Conservation (phyloP, 768 basidiomycete genomes). For the Neoboletus magnificus region DNA sequence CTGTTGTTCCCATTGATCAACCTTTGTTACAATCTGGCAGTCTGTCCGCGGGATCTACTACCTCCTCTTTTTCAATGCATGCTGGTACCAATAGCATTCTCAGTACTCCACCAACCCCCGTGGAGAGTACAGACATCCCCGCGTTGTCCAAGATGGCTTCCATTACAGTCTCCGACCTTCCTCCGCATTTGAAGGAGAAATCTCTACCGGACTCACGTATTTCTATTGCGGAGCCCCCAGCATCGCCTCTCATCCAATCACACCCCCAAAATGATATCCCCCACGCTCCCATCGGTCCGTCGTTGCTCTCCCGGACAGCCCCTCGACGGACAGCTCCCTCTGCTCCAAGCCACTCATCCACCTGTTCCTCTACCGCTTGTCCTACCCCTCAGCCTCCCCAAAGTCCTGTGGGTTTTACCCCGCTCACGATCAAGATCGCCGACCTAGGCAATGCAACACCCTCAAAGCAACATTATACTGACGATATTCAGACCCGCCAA, state of each 20-base stretch:
- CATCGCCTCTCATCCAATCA: slow-evolving; percentile 27
- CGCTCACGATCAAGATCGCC: slow-evolving; percentile 87
- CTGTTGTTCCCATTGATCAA: slow-evolving; percentile 1
- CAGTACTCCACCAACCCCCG: slow-evolving; percentile 58
- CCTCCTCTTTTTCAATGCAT: slow-evolving; percentile 48
- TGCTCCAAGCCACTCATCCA: slow-evolving; percentile 18
- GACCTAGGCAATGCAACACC: slow-evolving; percentile 94
- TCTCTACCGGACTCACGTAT: background rate
- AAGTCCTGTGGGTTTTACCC: slow-evolving; percentile 27
- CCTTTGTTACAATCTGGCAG: slow-evolving; percentile 35
- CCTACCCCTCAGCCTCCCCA: slow-evolving; percentile 25
- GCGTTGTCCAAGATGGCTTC: slow-evolving; percentile 34
- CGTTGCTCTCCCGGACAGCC: slow-evolving; percentile 65
- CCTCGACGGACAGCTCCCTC: slow-evolving; percentile 31
- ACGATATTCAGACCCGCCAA: slow-evolving; percentile 95
- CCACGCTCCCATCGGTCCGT: slow-evolving; percentile 39
- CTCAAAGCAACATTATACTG: slow-evolving; percentile 85
- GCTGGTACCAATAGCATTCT: slow-evolving; percentile 31
- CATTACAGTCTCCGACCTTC: slow-evolving; percentile 15
- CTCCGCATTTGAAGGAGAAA: background rate
- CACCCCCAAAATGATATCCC: slow-evolving; percentile 15
- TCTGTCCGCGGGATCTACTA: slow-evolving; percentile 28
- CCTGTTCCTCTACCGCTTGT: slow-evolving; percentile 20
- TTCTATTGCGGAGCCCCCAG: slow-evolving; percentile 1
- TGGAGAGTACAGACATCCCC: slow-evolving; percentile 36